Conservation (phyloP, 345 rosid species). For the Sonneratia alba region DNA sequence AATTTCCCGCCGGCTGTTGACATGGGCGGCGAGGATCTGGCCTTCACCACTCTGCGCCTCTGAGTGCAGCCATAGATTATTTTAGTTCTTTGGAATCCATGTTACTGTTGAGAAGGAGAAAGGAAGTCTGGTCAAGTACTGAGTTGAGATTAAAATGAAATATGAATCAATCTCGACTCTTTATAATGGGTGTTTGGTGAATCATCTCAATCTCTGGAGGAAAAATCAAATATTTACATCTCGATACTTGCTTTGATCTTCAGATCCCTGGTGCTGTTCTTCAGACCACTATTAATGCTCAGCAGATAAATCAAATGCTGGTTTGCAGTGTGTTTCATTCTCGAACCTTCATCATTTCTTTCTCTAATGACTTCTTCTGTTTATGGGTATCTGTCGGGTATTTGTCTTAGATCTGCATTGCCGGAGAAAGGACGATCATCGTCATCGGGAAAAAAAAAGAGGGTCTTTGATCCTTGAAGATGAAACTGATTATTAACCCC, state of each 20-base stretch:
- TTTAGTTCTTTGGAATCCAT: background rate
- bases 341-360: too few relatives aligned
- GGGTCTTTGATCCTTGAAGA: too few relatives aligned
- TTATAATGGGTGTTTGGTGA: background rate
- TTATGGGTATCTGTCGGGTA: background rate
- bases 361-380: background rate
- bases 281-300: too few relatives aligned
- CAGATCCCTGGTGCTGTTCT: background rate
- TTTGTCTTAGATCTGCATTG: background rate
- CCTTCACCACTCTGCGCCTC: conserved; percentile 74
- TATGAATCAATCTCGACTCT: background rate
- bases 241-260: background rate
- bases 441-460: background rate
- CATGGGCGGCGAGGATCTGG: conserved; percentile 62
- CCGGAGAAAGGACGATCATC: background rate
- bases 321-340: too few relatives aligned
- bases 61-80: conserved; percentile 19
- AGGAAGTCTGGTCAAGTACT: background rate
- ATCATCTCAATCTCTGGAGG: background rate
- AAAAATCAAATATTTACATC: background rate
- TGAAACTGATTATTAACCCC: too few relatives aligned
- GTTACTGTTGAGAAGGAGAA: background rate
- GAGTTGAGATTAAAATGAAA: background rate
- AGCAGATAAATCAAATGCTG: too few relatives aligned
- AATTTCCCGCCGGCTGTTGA: conserved; percentile 78